Base-by-base conservation (phyloP, 805 yeast genomes). In the Candida sanyiensis region DNA sequence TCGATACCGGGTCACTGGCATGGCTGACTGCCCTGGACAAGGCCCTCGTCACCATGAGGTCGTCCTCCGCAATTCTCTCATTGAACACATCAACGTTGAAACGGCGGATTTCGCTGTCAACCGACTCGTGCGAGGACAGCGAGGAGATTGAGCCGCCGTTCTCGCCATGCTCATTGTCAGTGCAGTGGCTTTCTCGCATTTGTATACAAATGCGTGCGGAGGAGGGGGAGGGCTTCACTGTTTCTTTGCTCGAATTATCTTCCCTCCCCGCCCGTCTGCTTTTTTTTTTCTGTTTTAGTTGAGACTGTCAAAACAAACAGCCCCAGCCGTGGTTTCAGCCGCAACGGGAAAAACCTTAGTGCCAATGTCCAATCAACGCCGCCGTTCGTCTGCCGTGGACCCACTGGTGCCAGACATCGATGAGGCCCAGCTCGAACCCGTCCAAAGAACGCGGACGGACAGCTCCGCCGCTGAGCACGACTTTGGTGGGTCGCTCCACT, bases 81-180 rank as follows among this genome's bases (percentile, higher is more conserved):
- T 37, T 31, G 20, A 48, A 28, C 6, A 48, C 47, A 17, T 46
- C 49, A 5, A 40, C 25, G 28, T 49, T 43, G 26, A 47, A 31
- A 23, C 37, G 40, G 21, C 43, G 46, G n/a, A 45, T 42, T 21
- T 44, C 48, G 12, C 37, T 41, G 20, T 42, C 10, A n/a, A 17
- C 34, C n/a, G 36, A 26, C 28, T 30, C 40, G 28, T 34, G 38
- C 4, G 47, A 36, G 15, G 29, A 17, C 19, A 40, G 32, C 18
- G 44, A 41, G 37, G 23, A 21, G 15, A 5, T 13, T 17, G 32
- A 11, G n/a, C 8, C 30, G 27, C 13, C 6, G 20, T 32, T 26
- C 12, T 13, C 20, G 13, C 27, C n/a, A 19, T 29, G 21, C 10
- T 8, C 23, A n/a, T n/a, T n/a, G n/a, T n/a, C 33, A 29, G 17